Conservation (phyloP, 805 yeast species). For the Pichia cabralensis region DNA sequence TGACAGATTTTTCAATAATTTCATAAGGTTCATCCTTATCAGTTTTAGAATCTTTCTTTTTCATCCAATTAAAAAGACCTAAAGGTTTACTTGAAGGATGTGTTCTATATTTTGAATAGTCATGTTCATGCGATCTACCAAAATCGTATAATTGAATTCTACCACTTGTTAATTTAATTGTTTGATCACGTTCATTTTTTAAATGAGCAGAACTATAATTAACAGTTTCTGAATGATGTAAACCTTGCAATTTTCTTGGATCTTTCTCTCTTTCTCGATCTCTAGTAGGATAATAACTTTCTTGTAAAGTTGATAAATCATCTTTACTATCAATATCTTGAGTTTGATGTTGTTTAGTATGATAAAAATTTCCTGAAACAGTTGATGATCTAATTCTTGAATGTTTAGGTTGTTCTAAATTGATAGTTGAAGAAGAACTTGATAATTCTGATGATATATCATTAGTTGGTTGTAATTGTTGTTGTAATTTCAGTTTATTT, state of each 20-base stretch:
- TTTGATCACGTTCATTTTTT: conserved; percentile 19
- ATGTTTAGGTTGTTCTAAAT: not conserved
- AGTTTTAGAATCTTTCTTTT: conserved; percentile 20
- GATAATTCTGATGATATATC: conserved; percentile 5
- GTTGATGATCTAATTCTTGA: conserved; percentile 10
- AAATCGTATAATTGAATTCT: conserved; percentile 22
- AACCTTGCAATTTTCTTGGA: conserved; percentile 2
- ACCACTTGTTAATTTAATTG: conserved; percentile 20
- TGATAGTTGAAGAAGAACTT: not conserved
- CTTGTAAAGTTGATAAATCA: too few species aligned
- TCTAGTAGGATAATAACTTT: too few species aligned
- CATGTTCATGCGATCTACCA: conserved; percentile 27
- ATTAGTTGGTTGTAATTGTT: not conserved
- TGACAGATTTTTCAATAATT: conserved; percentile 24
- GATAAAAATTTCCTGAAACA: too few species aligned
- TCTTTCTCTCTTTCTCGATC: too few species aligned
- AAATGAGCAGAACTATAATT: conserved; percentile 16
- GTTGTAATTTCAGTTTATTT: not conserved
- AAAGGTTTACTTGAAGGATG: conserved; percentile 20
- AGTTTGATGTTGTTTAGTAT: too few species aligned
- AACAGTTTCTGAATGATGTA: conserved; percentile 21
- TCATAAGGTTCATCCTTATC: conserved; percentile 15
- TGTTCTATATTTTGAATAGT: conserved; percentile 25
- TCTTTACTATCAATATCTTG: not conserved
- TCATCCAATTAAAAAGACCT: conserved; percentile 26